Conservation (phyloP, 352 stramenopile genomes). For the Phytophthora lateralis region DNA sequence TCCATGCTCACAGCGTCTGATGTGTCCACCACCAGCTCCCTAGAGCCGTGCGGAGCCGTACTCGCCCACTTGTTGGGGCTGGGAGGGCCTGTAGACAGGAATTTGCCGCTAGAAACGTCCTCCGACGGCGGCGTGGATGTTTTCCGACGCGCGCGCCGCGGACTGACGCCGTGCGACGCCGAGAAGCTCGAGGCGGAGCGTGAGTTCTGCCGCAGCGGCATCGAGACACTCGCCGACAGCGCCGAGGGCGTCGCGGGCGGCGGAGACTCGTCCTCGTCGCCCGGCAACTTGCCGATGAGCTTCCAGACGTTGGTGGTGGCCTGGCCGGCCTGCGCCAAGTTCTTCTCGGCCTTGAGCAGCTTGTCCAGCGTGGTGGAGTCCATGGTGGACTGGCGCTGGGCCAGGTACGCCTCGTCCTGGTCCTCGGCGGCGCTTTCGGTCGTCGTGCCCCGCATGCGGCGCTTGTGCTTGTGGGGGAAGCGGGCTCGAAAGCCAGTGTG, state of each 20-base stretch:
- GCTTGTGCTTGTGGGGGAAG: constrained; percentile 17
- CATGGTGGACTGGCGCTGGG: constrained; percentile 77
- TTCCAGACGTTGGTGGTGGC: constrained; percentile 85
- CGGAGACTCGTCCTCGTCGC: constrained; percentile 39
- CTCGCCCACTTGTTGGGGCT: constrained; percentile 19
- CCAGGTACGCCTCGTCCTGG: constrained; percentile 60
- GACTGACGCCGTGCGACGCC: constrained; percentile 24
- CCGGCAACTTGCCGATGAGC: constrained; percentile 63
- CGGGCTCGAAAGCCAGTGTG: no score
- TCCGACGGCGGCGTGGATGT: constrained; percentile 17
- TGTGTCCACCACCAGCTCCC: constrained; percentile 26
- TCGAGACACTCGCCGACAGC: constrained; percentile 18
- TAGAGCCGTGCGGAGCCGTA: constrained; percentile 21
- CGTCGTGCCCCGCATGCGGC: constrained; percentile 4
- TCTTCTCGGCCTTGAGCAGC: constrained; percentile 80
- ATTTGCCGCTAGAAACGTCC: constrained; percentile 18
- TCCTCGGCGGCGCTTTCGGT: constrained; percentile 29
- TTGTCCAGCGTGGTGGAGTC: constrained; percentile 85
- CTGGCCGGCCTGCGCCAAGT: constrained; percentile 80
- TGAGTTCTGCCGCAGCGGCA: constrained; percentile 13
- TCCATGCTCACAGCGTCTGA: constrained; percentile 7
- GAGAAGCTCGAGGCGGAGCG: constrained; percentile 17
- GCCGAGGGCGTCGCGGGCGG: neutral
- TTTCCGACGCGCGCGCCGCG: constrained; percentile 19
- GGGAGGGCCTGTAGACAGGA: constrained; percentile 18